Conservation (phyloP, 345 rosid species). For the Salix udensis region DNA sequence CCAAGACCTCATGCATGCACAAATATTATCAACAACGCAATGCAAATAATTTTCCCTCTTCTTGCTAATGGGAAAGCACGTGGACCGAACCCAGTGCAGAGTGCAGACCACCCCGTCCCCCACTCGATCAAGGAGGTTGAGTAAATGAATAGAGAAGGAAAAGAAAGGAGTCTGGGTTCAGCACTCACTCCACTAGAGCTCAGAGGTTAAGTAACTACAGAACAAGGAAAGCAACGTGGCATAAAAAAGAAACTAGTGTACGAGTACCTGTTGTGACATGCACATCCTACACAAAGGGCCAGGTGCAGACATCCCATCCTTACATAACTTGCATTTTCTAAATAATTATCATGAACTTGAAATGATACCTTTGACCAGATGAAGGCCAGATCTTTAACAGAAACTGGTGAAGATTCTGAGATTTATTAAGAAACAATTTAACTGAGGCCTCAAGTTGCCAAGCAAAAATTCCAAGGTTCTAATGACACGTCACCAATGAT, state of each 20-base stretch:
- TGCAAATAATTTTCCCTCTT: no score
- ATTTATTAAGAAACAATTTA: slow-evolving; percentile 5
- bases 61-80: no score
- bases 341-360: not conserved
- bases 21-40: not conserved
- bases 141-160: not conserved
- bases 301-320: not conserved
- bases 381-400: not conserved
- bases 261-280: not conserved
- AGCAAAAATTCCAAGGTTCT: slow-evolving; percentile 4
- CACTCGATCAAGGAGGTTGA: no score
- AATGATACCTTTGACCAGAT: no score
- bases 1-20: not conserved
- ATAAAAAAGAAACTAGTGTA: not conserved
- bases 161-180: not conserved
- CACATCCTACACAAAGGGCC: not conserved
- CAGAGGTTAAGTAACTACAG: no score
- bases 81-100: no score
- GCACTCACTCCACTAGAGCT: no score
- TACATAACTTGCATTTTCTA: not conserved
- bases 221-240: no score
- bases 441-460: not conserved
- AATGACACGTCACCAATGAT: slow-evolving; percentile 1
- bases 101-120: no score
- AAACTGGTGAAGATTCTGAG: slow-evolving; percentile 3